Evolutionary conservation across 495 filamentous ascomycete species (phyloP).

Genomic region (Hyaloscypha finlandica): DNA sequence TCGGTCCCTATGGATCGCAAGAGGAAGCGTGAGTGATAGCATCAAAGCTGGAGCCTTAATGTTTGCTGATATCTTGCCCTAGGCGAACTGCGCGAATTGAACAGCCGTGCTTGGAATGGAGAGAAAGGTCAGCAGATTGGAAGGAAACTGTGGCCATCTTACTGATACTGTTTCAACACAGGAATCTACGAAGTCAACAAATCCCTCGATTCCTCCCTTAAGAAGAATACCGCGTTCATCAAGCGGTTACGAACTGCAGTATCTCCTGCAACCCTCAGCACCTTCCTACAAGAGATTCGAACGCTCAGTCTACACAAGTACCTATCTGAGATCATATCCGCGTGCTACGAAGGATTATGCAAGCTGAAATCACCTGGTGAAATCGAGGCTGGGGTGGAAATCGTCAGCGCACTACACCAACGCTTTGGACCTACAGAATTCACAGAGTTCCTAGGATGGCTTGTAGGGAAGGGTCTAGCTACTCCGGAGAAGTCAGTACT

Average conservation of each 20-base stretch:
- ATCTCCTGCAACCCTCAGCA: constrained; percentile 70
- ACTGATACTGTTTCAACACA: constrained; percentile 36
- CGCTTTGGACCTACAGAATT: constrained; percentile 91
- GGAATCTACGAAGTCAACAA: constrained; percentile 77
- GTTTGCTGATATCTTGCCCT: constrained; percentile 34
- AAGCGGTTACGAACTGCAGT: constrained; percentile 92
- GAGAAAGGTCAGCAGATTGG: constrained; percentile 66
- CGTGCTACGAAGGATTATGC: constrained; percentile 92
- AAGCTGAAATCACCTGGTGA: constrained; percentile 88
- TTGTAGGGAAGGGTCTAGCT: constrained; percentile 86
- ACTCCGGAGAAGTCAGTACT: constrained; percentile 87
- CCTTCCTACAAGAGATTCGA: constrained; percentile 89
- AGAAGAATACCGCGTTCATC: constrained; percentile 99
- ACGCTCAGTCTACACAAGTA: constrained; percentile 96
- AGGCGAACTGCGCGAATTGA: constrained; percentile 91
- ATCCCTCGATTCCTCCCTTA: constrained; percentile 92
- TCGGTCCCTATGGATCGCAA: constrained; percentile 70
- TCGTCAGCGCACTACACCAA: constrained; percentile 93
- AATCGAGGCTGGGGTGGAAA: constrained; percentile 87
- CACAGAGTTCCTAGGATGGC: constrained; percentile 88
- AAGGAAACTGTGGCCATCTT: constrained; percentile 9
- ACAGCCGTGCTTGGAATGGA: constrained; percentile 83
- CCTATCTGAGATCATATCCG: constrained; percentile 96
- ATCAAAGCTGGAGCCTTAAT: constrained; percentile 14
- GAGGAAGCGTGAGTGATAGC: constrained; percentile 68